phyloP scores from a whole-genome alignment of 768 basidiomycete genomes.

The Boletus vinaceobasis region DNA sequence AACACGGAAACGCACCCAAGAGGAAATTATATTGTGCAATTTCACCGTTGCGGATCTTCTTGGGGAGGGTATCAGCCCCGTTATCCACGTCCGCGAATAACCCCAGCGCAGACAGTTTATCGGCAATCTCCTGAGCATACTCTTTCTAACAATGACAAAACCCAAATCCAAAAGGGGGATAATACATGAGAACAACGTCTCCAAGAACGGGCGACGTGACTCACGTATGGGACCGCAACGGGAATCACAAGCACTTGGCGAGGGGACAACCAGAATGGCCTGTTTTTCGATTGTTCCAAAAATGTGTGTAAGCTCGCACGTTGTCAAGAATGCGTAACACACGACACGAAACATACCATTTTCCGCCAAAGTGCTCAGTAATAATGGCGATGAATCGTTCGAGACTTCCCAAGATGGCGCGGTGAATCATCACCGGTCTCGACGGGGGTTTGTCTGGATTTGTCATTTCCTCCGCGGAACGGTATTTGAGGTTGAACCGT shows the following conservation, averaged over 20 bases:
- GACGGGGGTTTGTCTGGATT: slow-evolving; percentile 52
- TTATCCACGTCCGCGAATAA: slow-evolving; percentile 92
- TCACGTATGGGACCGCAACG: slow-evolving; percentile 82
- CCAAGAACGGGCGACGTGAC: slow-evolving; percentile 30
- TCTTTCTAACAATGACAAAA: slow-evolving; percentile 56
- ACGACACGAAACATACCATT: slow-evolving; percentile 60
- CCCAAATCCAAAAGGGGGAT: background rate
- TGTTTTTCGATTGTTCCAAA: slow-evolving; percentile 25
- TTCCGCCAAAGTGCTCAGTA: slow-evolving; percentile 96
- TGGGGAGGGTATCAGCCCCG: slow-evolving; percentile 85
- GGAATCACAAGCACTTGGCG: slow-evolving; percentile 94
- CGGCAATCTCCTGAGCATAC: slow-evolving; percentile 80
- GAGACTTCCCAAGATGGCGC: slow-evolving; percentile 89
- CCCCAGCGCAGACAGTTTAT: slow-evolving; percentile 63
- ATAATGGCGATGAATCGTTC: slow-evolving; percentile 97
- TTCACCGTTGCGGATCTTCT: slow-evolving; percentile 98
- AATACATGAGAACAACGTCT: background rate
- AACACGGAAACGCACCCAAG: slow-evolving; percentile 58
- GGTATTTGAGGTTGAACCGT: slow-evolving; percentile 92
- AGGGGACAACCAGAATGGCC: slow-evolving; percentile 99
- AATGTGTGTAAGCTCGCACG: background rate
- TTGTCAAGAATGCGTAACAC: slow-evolving; percentile 1
- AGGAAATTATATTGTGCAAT: slow-evolving; percentile 98
- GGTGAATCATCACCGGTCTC: slow-evolving; percentile 96
- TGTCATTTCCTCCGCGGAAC: slow-evolving; percentile 61